Base-by-base conservation (phyloP, 371 early-diverging fungal genomes). In the Mucor ambiguus region DNA sequence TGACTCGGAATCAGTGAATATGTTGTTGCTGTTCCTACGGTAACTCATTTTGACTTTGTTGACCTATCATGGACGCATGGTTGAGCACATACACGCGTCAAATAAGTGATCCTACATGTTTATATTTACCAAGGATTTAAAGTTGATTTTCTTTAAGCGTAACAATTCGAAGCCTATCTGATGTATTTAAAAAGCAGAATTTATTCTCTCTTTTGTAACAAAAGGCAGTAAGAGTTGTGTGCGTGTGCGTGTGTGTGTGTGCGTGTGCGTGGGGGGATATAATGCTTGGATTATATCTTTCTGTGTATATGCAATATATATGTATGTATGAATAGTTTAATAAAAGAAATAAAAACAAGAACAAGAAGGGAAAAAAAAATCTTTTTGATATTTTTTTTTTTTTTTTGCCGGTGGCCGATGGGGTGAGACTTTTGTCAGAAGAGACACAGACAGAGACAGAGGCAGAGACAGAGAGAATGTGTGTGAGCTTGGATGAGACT, bases 1-100 rank as follows among this genome's bases (percentile, higher is more conserved):
- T 46, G 56, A 61, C 37, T 68, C 68, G 7, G 49, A 28, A 44
- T 62, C 63, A 46, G 68, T 62, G 18, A 68, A 68, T 5, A 68
- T 68, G 52, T 28, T 58, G 28, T 55, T 63, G 48, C 24, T 57
- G 12, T 60, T 60, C 43, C 56, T 64, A 43, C 63, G 63, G 44
- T 41, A 43, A 56, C 64, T 56, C 32, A 43, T 64, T 37, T 38
- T 62, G 26, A 52, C 26, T 52, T 52, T 52, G 28, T 14, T 52
- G 52, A 28, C 52, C 52, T 52, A 52, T 2, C 28, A 24, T 52
- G 12, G 24, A 16, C 9, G 8, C 16, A 52, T 10, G 24, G 52
- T 52, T 52, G 41, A 41, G 3, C 9, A 49, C 26, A 49, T 32
- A 56, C 20, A 56, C 33, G 56, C 33, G 56, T 56, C 5, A 16